Conservation (phyloP, 768 basidiomycete species). For the Galerina marginata region DNA sequence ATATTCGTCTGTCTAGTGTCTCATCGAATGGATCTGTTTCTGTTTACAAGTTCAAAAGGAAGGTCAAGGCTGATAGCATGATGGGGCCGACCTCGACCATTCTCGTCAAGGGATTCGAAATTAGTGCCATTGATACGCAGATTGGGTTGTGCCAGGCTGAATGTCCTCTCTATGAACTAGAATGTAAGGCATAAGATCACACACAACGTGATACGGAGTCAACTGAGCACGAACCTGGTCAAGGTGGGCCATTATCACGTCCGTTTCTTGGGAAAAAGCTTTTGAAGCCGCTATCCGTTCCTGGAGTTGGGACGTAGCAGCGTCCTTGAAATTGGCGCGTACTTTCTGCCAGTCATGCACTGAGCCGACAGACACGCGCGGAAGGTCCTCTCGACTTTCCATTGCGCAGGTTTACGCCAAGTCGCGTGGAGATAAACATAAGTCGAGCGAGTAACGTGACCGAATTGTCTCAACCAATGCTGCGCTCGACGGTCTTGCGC, state of each 20-base stretch:
- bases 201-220: neutral
- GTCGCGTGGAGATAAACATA: neutral
- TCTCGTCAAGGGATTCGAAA: constrained; percentile 64
- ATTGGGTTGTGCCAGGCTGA: constrained; percentile 70
- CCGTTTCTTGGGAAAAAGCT: constrained; percentile 47
- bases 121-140: constrained; percentile 82
- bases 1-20: constrained; percentile 80
- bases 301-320: constrained; percentile 52
- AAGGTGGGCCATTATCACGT: constrained; percentile 52
- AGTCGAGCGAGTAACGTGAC: constrained; percentile 4
- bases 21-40: constrained; percentile 87
- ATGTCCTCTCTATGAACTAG: constrained; percentile 68
- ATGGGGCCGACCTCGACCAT: constrained; percentile 52
- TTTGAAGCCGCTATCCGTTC: constrained; percentile 44
- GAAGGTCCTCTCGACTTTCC: constrained; percentile 48
- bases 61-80: neutral
- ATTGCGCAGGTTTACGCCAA: constrained; percentile 20
- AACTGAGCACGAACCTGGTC: constrained; percentile 46
- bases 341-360: constrained; percentile 72
- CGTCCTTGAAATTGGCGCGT: constrained; percentile 53
- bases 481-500: too few relatives aligned
- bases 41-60: constrained; percentile 25
- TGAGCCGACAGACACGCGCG: constrained; percentile 66
- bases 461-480: neutral
- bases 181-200: constrained; percentile 8